Evolutionary conservation across 1,284 basidiomycete genomes (phyloP), one percentile per base, ranked within the genome.

Genomic region (Ganoderma meredithae): DNA sequence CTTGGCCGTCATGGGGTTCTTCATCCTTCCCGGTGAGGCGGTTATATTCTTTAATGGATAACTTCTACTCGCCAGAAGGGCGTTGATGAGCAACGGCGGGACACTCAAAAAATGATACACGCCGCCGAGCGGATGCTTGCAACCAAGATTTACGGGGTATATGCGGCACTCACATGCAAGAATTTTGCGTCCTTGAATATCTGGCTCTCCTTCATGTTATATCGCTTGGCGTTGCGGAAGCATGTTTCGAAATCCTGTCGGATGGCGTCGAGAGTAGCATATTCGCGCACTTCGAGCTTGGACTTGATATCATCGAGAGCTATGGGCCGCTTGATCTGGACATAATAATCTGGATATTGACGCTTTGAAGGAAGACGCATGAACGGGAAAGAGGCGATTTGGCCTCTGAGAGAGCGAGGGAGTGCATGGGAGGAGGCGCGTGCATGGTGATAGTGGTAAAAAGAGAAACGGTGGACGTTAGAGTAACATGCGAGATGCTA

Each of bases 321-420:
- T 73, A 97, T 91, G 41, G 96, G 96, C 58, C 86, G 84, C 39
- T 84, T 85, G 76, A 94, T 94, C 67, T 89, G 83, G 59, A 89
- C 83, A 78, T 96, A 98, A 82, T 98, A 98, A 83, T 97, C 96
- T n/a, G 95, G 90, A 79, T 97, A 96, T 69, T 86, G 84, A 66
- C 88, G 86, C 78, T 90, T 91, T 65, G 90, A 87, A 8, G 95
- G 95, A 72, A 94, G 86, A 68, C 86, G 86, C 76, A 93, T 80
- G 80, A 98, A 98, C 74, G 91, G 89, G 65, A 83, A 78, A 19
- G 92, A 86, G 63, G 96, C 84, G 60, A 84, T 80, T 67, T 90
- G 86, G 67, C 90, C 92, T 69, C 91, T 93, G 74, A 33, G 39
- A 60, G 73, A 62, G 72, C 64, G 47, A 19, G 53, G n/a, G 40